Evolutionary conservation across 352 stramenopile species (phyloP).

Genomic region (Globisporangium perplexum): DNA sequence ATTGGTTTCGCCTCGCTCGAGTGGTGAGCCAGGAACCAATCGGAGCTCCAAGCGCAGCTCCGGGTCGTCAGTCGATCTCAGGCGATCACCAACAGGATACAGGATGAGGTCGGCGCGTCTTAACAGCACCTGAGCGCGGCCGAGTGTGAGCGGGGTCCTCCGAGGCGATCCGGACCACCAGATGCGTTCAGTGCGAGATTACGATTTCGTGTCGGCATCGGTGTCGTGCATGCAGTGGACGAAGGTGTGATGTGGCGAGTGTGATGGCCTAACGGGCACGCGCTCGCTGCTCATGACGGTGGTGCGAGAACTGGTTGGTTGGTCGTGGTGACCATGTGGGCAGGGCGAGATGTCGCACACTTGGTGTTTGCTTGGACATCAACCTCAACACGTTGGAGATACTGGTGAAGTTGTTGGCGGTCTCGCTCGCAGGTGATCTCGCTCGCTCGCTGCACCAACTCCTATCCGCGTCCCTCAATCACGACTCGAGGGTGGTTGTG

Average conservation of each 20-base stretch:
- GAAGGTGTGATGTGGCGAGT: too few relatives aligned
- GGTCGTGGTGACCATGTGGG: too few relatives aligned
- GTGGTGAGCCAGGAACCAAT: conserved; percentile 2
- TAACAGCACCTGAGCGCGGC: neutral
- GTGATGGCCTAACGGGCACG: neutral
- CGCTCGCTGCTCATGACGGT: neutral
- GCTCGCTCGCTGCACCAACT: too few relatives aligned
- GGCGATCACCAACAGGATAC: neutral
- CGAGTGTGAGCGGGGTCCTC: neutral
- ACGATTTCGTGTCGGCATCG: neutral
- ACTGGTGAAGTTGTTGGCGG: too few relatives aligned
- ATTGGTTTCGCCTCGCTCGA: neutral
- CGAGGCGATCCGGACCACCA: neutral
- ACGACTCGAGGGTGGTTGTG: too few relatives aligned
- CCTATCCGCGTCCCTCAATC: too few relatives aligned
- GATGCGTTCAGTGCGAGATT: neutral
- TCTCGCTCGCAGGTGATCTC: too few relatives aligned
- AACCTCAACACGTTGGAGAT: too few relatives aligned
- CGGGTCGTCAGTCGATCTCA: neutral
- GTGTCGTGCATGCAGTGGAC: neutral
- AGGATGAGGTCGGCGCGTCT: neutral
- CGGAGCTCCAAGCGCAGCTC: neutral
- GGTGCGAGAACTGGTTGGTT: neutral
- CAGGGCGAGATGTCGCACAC: neutral
- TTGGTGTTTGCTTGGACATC: neutral